Evolutionary conservation across 371 early-diverging fungal genomes (phyloP).

Genomic region (Rhizopus sp.): DNA sequence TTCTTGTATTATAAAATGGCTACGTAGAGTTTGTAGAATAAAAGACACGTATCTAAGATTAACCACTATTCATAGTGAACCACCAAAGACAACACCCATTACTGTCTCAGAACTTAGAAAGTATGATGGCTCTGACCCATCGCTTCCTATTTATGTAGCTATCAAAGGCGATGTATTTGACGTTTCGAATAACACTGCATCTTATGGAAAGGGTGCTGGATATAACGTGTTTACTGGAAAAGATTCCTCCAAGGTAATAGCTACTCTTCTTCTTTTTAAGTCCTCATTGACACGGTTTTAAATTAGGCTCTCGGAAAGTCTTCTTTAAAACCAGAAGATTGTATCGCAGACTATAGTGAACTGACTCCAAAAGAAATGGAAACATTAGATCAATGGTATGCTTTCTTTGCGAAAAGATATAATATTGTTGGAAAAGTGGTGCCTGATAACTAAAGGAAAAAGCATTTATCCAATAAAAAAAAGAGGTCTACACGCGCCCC

Average conservation of each 20-base stretch:
- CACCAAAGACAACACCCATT: conserved; percentile 54
- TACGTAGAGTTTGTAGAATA: conserved; percentile 14
- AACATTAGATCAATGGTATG: conserved; percentile 77
- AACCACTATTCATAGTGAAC: conserved; percentile 29
- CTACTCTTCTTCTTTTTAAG: not conserved
- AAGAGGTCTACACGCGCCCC: not conserved
- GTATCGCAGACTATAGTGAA: conserved; percentile 67
- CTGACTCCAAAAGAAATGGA: conserved; percentile 70
- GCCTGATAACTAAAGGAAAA: conserved; percentile 25
- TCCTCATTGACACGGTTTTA: not conserved
- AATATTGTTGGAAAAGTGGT: conserved; percentile 70
- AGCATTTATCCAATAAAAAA: not conserved
- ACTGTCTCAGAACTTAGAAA: conserved; percentile 67
- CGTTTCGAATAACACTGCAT: conserved; percentile 65
- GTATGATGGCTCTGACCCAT: conserved; percentile 71
- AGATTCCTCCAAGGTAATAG: conserved; percentile 71
- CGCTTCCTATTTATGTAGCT: conserved; percentile 77
- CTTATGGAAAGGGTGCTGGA: conserved; percentile 70
- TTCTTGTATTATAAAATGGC: conserved; percentile 15
- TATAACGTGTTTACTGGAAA: conserved; percentile 81
- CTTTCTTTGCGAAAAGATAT: conserved; percentile 77
- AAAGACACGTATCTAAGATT: not conserved
- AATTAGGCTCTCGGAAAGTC: conserved; percentile 74
- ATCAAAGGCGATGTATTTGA: conserved; percentile 85
- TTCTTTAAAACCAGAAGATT: conserved; percentile 76